Base-by-base conservation (phyloP, 192 early-diverging fungal species). In the Borealophlyctis nickersoniae region DNA sequence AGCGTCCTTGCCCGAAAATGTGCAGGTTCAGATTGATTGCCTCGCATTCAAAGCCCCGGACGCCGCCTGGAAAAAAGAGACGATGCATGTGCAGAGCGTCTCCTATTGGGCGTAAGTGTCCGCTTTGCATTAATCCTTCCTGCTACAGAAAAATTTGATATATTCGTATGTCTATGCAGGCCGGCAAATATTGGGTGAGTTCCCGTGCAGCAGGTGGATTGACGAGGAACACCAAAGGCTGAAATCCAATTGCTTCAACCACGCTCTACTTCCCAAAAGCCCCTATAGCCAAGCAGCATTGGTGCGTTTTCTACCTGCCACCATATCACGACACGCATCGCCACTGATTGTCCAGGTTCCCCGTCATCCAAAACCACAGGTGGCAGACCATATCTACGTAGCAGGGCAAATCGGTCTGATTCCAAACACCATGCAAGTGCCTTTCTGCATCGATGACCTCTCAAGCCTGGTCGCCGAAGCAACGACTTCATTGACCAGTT, bases 351-450 rank as follows among this genome's bases (percentile, higher is more conserved):
- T 32, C 24, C 31, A 36, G 32, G n/a, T 9, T 0, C 24, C 34
- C 13, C 29, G 9, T n/a, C n/a, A n/a, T n/a, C n/a, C n/a, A n/a
- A n/a, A n/a, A n/a, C n/a, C 13, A 36, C 53, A 87, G 87, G 63
- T 76, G 48, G 57, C 69, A 5, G 79, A 82, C 36, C 85, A 87
- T 65, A 69, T 74, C n/a, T 88, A 76, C 67, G 75, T 90, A 52
- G 88, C 91, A 22, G 91, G 91, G 2, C 88, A 90, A 71, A 92
- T 92, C 56, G 89, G 88, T 7, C 77, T 92, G 36, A 71, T 88
- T 33, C 90, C 90, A 29, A 60, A 72, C 24, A 77, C 77, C 2
- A 78, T 92, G 69, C 60, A 74, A 39, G 62, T 92, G 26, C 86
- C 87, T 1, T 14, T 35, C 27, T 64, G 71, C 1, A 62, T 45